Base-by-base conservation (phyloP, 2,329 filamentous ascomycete genomes). In the Hymenoscyphus occultus region DNA sequence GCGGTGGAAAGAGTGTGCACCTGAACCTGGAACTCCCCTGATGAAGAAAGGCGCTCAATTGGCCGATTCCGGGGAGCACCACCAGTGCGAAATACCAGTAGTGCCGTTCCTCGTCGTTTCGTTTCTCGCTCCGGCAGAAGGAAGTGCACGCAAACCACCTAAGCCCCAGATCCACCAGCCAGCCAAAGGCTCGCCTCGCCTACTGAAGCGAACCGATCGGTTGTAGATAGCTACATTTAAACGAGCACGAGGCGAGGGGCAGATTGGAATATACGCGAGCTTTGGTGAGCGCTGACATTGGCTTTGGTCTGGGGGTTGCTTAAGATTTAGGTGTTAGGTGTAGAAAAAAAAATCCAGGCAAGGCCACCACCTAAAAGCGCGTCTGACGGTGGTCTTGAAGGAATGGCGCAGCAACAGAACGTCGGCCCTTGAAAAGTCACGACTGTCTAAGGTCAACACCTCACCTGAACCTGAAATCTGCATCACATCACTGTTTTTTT, bases 391-490 rank as follows among this genome's bases (percentile, higher is more conserved):
- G 31, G 28, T 57, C 54, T 28, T 28, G 28, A 28, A 28, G 54
- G 54, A 57, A 57, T 57, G 54, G 54, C 54, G 54, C 54, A 57
- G 54, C 54, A 57, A 28, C 31, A 57, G 32, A 57, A 35, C 31
- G 32, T 57, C 28, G 54, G 32, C 28, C 54, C 54, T 31, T 28
- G 14, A 16, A 32, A 13, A 56, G 22, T 32, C 51, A 56, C 22
- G 14, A 57, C n/a, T 57, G 54, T 9, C 54, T 14, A 7, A 57
- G 7, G 6, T 57, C 5, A 14, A 35, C n/a, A 56, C 45, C 28
- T n/a, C 39, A 31, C 14, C 60, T 28, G 13, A 28, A 51, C 40
- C 59, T 39, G 59, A 45, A 45, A 45, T 48, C 13, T 9, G 14
- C n/a, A 35, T 35, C 35, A 39, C 58, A 5, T 16, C 39, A 39